Evolutionary conservation across 441 rosid species (phyloP), one percentile per base, ranked within the genome.

Genomic region (Geranium incanum): DNA sequence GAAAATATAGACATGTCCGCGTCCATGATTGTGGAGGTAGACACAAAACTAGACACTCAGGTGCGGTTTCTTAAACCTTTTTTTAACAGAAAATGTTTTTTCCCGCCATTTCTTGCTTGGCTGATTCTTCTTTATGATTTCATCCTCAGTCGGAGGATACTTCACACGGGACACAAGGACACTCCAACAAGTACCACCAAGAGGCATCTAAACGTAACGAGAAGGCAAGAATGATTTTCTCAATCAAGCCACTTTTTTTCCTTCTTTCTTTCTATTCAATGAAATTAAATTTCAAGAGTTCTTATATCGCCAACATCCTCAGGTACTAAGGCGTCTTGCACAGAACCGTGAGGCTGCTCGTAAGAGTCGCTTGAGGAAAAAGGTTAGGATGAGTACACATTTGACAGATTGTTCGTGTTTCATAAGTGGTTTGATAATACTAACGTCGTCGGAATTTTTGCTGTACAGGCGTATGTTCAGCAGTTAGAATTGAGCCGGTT

Each of bases 321-420:
- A 92, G 97, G 77, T 88, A 76, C 97, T 89, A 77, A 89, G 97
- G 78, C 89, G 99, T 65, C 97, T 95, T 67, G 97, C 97, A 28
- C 97, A 92, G 81, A 95, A 95, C 45, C 97, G 97, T 1, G 97
- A 95, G 80, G 99, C 99, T 82, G 97, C 99, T 65, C 94, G 97
- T 71, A 95, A 95, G 81, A 88, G 97, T 77, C 99, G 98, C 69
- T 55, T 92, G 80, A 87, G 98, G 77, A 95, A 92, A 80, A 95
- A 95, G 89, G 99, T 92, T 80, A 36, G 67, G 67, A 15, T 50
- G 28, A 57, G 70, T 12, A 70, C 2, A 74, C 21, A 19, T 57
- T 57, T n/a, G 68, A 73, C 60, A 43, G 36, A 43, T 68, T 3
- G 1, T 8, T 21, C 43, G 7, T 69, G 18, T 76, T 19, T 36